Evolutionary conservation across 2,329 filamentous ascomycete genomes (phyloP), one percentile per base, ranked within the genome.

Genomic region (Aspergillus uvarum): DNA sequence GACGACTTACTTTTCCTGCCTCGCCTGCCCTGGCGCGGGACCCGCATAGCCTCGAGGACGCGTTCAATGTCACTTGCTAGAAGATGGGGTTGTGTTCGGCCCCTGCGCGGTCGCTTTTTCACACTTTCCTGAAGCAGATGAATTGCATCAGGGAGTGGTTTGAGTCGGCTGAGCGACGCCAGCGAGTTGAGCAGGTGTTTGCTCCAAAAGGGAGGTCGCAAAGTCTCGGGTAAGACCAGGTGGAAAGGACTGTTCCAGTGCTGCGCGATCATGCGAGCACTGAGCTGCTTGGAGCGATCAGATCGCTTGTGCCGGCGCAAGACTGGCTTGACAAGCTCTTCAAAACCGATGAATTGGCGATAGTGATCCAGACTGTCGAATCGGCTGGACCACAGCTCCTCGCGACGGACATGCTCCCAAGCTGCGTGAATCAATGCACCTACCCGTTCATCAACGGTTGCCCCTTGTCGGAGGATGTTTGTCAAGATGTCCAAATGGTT

Each of bases 1-100:
- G 24, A 26, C 7, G 24, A 44, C 44, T 4, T 47, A 47, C 44
- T 21, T 47, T 47, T 47, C 8, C 22, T 19, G 5, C 44, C 44
- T 47, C 16, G 11, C 11, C 22, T 4, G 44, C n/a, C n/a, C 16
- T n/a, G 22, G n/a, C 11, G 11, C 22, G 44, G n/a, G 4, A 21
- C 44, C 16, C 22, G n/a, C n/a, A 47, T n/a, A 19, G 8, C 22
- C n/a, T 50, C 57, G 3, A 59, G 51, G 22, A 59, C 57, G 5
- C 57, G 51, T 24, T 59, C 42, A 5, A 59, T 47, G 44, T 59
- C 57, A 44, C 57, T 59, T 12, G 57, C 51, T 44, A 59, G 38
- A 16, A 59, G 24, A 10, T 7, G 29, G 2, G 10, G n/a, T 4
- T 19, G 26, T 14, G 44, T 26, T 4, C 57, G 16, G 14, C 24